These are phyloP conservation scores for Fraxinus platypoda DNA, from an alignment of 305 asterid genomes.

Conservation along the genomic window DNA sequence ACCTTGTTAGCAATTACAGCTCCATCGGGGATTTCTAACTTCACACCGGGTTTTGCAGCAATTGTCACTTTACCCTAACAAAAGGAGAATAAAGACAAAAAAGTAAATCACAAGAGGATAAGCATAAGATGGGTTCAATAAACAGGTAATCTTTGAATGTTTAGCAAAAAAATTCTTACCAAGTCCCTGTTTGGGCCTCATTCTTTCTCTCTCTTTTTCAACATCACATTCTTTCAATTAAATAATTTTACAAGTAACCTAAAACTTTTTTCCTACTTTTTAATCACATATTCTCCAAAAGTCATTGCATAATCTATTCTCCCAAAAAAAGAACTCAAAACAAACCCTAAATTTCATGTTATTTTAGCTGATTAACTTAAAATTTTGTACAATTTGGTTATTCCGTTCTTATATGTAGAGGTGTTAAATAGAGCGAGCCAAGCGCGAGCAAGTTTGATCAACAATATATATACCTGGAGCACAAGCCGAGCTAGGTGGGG, in stretches of 20 bases:
- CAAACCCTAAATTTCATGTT: neutral
- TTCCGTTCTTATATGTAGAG: neutral
- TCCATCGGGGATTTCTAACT: slow-evolving; percentile 80
- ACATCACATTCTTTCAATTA: too few relatives aligned
- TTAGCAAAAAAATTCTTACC: too few relatives aligned
- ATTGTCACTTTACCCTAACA: slow-evolving; percentile 75
- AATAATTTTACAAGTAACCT: too few relatives aligned
- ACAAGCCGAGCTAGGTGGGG: neutral
- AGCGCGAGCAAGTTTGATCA: neutral
- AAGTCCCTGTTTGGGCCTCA: too few relatives aligned
- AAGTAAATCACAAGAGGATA: neutral
- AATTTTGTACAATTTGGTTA: neutral
- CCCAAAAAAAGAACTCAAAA: too few relatives aligned
- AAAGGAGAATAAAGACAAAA: neutral
- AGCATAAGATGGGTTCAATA: neutral
- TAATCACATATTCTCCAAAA: too few relatives aligned
- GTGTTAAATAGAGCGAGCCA: neutral
- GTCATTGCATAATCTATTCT: too few relatives aligned
- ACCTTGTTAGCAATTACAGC: slow-evolving; percentile 78
- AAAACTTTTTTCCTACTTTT: too few relatives aligned
- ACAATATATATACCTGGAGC: neutral
- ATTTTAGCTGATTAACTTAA: neutral
- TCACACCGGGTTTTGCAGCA: slow-evolving; percentile 63
- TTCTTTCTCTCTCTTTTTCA: too few relatives aligned
- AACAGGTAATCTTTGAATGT: neutral